Conservation (phyloP, 1,284 basidiomycete genomes). For the Afroboletus lepidellus region DNA sequence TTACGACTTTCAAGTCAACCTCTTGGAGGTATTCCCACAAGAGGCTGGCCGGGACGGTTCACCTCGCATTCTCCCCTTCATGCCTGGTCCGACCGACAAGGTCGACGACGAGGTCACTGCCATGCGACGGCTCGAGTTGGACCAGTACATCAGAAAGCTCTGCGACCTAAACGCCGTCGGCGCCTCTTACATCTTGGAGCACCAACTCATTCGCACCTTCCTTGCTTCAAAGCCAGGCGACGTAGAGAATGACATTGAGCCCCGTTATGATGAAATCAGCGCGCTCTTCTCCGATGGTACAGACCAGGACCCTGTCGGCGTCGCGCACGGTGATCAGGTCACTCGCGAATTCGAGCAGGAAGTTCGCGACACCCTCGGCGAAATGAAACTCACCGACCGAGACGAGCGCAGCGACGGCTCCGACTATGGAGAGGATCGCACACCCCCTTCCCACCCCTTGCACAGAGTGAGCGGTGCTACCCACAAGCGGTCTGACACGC, state of each 20-base stretch:
- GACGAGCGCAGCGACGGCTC: constrained; percentile 51
- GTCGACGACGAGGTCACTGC: constrained; percentile 88
- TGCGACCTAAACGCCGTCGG: constrained; percentile 65
- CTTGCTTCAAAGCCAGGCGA: constrained; percentile 88
- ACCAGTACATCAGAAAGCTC: constrained; percentile 84
- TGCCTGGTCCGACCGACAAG: constrained; percentile 88
- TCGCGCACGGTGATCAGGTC: constrained; percentile 27
- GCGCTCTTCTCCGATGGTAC: constrained; percentile 45
- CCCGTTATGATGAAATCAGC: constrained; percentile 56
- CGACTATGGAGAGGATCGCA: constrained; percentile 62
- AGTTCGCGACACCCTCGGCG: constrained; percentile 47
- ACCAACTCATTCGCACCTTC: constrained; percentile 81
- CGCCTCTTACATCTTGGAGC: constrained; percentile 80
- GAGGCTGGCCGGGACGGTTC: constrained; percentile 80
- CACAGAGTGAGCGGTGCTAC: constrained; percentile 18
- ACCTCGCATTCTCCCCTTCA: constrained; percentile 85
- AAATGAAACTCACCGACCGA: constrained; percentile 43
- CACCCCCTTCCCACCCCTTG: constrained; percentile 28
- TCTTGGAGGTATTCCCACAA: constrained; percentile 83
- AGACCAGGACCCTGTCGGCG: constrained; percentile 31
- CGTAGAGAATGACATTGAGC: constrained; percentile 64
- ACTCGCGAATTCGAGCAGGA: constrained; percentile 39
- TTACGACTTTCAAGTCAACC: constrained; percentile 92
- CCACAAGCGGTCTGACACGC: constrained; percentile 52
- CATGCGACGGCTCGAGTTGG: constrained; percentile 79